Evolutionary conservation across 768 basidiomycete species (phyloP), one percentile per base, ranked within the genome.

Genomic region (Asterophora parasitica): DNA sequence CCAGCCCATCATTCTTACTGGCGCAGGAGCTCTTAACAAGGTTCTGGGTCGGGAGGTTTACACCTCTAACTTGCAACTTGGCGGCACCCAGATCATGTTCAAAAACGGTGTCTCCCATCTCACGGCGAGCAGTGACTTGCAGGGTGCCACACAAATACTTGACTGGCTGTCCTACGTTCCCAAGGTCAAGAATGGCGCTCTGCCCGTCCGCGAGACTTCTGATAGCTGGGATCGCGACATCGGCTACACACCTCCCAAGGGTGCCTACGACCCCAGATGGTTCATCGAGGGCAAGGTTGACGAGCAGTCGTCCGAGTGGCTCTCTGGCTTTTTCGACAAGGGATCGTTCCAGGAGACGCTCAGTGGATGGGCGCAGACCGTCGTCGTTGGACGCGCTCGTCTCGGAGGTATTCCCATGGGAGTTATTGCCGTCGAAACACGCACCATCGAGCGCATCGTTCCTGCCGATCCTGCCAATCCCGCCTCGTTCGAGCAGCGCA

Each of bases 71-170:
- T 68, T 99, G 57, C 96, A 98, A 66, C 88, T 99, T 50, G 96
- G 96, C 54, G 96, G 96, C 46, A 98, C 96, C n/a, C 96, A 99
- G 62, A 98, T 99, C 75, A 98, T 99, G 96, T 89, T 92, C 82
- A 97, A 97, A 82, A 99, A 99, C 62, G 96, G 96, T 69, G 90
- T 98, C 46, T 96, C 95, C 4, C 96, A 99, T 65, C 73, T 98
- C 49, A 94, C 92, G 3, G 94, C 96, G 28, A 81, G 81, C 58
- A 97, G 92, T 63, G 96, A 99, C 64, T 73, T 99, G 28, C 91
- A 98, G 66, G 96, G 96, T 49, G 92, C 94, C 12, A 84, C 85
- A 19, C 88, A 93, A 50, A 97, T 98, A 56, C 72, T 97, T 37
- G 81, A 92, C 56, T 99, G 96, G 92, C 64, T 99, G 50, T 89